Percentiles rank a stretch among this genome's conserved stretches.
phyloP scores from a whole-genome alignment of 2,329 filamentous ascomycete species.

The Colletotrichum higginsianum region DNA sequence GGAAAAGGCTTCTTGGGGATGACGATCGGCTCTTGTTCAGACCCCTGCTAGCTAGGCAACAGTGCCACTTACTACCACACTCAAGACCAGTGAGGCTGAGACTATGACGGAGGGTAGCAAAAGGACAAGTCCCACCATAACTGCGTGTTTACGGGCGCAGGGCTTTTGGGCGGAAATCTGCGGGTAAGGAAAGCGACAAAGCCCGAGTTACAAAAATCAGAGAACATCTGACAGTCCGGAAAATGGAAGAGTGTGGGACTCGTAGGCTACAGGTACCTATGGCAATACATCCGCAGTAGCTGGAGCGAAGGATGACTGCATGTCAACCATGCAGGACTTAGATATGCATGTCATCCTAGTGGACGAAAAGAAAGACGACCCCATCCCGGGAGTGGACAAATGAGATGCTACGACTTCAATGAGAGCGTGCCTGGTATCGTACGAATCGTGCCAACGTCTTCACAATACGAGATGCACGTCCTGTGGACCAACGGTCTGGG shows the following conservation, averaged over 20 bases:
- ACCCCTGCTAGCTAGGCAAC: conserved; percentile 13
- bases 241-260: not conserved
- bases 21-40: not conserved
- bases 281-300: not conserved
- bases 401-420: not conserved
- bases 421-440: not conserved
- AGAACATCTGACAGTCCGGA: too few relatives aligned
- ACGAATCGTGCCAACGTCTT: not conserved
- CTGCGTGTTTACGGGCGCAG: not conserved
- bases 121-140: not conserved
- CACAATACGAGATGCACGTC: not conserved
- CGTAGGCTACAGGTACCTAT: not conserved
- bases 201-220: not conserved
- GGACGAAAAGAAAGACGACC: not conserved
- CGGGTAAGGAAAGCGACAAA: not conserved
- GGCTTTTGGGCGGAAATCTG: not conserved
- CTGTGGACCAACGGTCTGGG: not conserved
- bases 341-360: not conserved
- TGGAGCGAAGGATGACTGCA: conserved; percentile 7
- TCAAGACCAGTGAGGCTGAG: not conserved
- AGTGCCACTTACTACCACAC: not conserved
- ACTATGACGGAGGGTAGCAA: not conserved
- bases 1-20: not conserved
- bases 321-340: not conserved
- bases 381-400: not conserved